Percentiles rank a stretch among this genome's conserved stretches.
Evolutionary conservation across 441 rosid species (phyloP).

Genomic region (Adansonia gregorii): DNA sequence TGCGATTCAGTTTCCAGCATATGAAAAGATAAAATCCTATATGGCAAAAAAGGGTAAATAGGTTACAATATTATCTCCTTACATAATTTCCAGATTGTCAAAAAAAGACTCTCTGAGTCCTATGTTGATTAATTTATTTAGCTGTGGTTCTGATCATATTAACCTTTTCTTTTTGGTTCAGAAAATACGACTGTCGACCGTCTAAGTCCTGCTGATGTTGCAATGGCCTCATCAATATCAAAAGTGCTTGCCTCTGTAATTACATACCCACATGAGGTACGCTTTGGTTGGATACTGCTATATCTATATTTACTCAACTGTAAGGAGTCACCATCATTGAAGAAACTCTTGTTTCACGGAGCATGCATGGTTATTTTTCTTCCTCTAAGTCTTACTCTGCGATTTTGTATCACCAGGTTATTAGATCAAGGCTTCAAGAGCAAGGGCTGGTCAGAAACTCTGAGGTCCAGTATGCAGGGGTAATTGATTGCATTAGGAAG

Average conservation of each 20-base stretch:
- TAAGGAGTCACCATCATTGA: background rate
- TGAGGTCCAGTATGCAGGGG: constrained; percentile 59
- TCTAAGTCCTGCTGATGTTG: constrained; percentile 63
- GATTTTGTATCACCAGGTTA: constrained; percentile 57
- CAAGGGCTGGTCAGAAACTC: constrained; percentile 74
- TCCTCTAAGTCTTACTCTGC: background rate
- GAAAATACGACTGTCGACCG: constrained; percentile 62
- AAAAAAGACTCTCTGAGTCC: constrained; percentile 10
- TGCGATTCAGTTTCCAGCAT: constrained; percentile 94
- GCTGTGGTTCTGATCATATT: constrained; percentile 36
- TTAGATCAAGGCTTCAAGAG: constrained; percentile 95
- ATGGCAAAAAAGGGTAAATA: constrained; percentile 74
- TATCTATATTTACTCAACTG: background rate
- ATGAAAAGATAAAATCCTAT: constrained; percentile 77
- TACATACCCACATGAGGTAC: constrained; percentile 93
- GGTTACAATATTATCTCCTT: constrained; percentile 13
- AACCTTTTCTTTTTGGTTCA: constrained; percentile 33
- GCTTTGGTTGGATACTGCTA: constrained; percentile 11
- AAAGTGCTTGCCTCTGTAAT: constrained; percentile 80
- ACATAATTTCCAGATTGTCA: constrained; percentile 7
- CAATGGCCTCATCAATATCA: constrained; percentile 78
- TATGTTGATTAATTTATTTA: background rate
- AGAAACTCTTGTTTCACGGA: constrained; percentile 12
- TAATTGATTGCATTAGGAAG: constrained; percentile 75
- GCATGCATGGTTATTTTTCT: constrained; percentile 18